These are phyloP conservation scores for Picea engelmannii DNA, from an alignment of 83 land plant species.

Conservation along the genomic window DNA sequence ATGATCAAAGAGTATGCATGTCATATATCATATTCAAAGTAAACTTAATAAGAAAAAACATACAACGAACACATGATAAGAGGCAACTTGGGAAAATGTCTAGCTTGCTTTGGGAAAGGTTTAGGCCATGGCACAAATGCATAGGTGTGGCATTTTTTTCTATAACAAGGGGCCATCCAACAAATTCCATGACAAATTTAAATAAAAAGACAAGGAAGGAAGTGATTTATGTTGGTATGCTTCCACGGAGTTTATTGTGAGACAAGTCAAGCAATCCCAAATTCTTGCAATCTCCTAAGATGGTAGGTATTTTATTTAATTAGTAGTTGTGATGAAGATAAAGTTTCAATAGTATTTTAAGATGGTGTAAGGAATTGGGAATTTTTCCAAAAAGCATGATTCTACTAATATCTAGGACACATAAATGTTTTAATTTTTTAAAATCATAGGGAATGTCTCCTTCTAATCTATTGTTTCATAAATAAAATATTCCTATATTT, in stretches of 20 bases:
- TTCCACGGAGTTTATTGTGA: conserved; percentile 37
- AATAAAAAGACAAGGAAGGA: conserved; percentile 25
- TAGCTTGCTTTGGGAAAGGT: too few relatives aligned
- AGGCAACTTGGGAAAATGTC: too few relatives aligned
- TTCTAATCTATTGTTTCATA: neutral
- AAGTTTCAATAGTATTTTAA: conserved; percentile 20
- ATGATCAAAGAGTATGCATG: too few relatives aligned
- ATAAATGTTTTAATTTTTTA: neutral
- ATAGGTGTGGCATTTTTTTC: too few relatives aligned
- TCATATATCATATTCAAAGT: too few relatives aligned
- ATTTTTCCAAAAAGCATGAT: neutral
- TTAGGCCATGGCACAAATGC: too few relatives aligned
- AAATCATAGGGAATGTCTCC: conserved; percentile 7
- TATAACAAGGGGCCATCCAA: neutral
- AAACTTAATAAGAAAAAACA: too few relatives aligned
- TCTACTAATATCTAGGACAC: neutral
- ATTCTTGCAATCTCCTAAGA: conserved; percentile 12
- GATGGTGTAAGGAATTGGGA: neutral
- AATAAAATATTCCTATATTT: neutral
- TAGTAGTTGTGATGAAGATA: conserved; percentile 38
- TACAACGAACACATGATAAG: too few relatives aligned
- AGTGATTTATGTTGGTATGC: conserved; percentile 37
- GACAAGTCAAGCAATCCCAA: conserved; percentile 48
- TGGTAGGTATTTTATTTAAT: conserved; percentile 41
- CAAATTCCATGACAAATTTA: conserved; percentile 17